phyloP scores from a whole-genome alignment of 768 basidiomycete species.

The Amanita subjunquillea region DNA sequence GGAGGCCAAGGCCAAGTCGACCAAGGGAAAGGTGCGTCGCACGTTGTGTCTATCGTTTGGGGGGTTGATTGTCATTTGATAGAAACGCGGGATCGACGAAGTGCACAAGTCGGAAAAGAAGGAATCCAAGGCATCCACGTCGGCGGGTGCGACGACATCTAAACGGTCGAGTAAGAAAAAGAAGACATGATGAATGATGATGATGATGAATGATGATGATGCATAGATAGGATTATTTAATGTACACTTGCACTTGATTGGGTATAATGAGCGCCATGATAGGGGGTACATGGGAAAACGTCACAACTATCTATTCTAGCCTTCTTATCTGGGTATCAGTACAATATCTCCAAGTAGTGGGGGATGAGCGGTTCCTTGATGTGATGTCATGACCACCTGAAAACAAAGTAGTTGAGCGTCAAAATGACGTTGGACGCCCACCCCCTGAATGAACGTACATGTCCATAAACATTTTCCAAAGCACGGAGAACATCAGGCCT shows the following conservation, averaged over 20 bases:
- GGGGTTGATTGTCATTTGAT: background rate
- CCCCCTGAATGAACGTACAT: conserved; percentile 32
- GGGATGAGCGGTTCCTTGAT: too few species aligned
- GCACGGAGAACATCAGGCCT: conserved; percentile 80
- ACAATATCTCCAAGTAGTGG: too few species aligned
- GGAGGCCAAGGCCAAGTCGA: conserved; percentile 51
- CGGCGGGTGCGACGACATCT: conserved; percentile 33
- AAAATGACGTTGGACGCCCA: too few species aligned
- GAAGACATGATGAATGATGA: conserved; percentile 27
- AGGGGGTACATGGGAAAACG: too few species aligned
- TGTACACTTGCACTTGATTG: too few species aligned
- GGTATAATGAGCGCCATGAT: conserved; percentile 15
- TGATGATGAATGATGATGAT: too few species aligned
- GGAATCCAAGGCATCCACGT: conserved; percentile 55
- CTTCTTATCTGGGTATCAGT: too few species aligned
- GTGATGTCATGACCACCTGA: too few species aligned
- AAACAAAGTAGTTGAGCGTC: too few species aligned
- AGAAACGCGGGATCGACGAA: conserved; percentile 72
- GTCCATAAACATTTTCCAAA: conserved; percentile 90
- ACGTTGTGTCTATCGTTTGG: background rate
- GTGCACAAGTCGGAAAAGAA: conserved; percentile 39
- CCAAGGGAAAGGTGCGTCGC: conserved; percentile 49
- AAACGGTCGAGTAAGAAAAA: conserved; percentile 63
- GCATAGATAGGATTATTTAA: too few species aligned
- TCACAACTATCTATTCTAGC: too few species aligned